These are phyloP conservation scores for Pyricularia grisea DNA, from an alignment of 2,329 filamentous ascomycete genomes.

Conservation along the genomic window DNA sequence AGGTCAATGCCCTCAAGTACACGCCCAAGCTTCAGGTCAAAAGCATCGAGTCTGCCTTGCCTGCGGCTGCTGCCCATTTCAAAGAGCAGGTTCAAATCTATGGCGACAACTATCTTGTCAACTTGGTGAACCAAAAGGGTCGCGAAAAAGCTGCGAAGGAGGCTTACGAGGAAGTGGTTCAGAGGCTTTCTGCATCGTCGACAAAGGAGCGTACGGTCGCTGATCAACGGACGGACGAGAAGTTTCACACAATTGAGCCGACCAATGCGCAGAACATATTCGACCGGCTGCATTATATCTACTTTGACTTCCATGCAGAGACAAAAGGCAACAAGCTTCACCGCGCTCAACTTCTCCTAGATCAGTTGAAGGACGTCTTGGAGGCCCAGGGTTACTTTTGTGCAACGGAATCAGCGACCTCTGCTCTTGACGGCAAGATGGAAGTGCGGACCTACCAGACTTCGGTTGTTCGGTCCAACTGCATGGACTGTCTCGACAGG, in stretches of 20 bases:
- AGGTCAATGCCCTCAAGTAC: slow-evolving; percentile 89
- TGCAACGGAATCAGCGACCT: slow-evolving; percentile 69
- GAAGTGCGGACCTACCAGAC: slow-evolving; percentile 77
- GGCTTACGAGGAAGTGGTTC: slow-evolving; percentile 86
- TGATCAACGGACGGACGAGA: slow-evolving; percentile 65
- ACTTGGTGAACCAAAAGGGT: slow-evolving; percentile 93
- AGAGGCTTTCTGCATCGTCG: slow-evolving; percentile 61
- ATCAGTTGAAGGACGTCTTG: slow-evolving; percentile 69
- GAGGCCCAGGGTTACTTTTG: slow-evolving; percentile 84
- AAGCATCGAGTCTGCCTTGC: slow-evolving; percentile 68
- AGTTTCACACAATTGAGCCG: slow-evolving; percentile 69
- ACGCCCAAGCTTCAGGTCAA: slow-evolving; percentile 84
- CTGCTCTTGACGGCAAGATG: slow-evolving; percentile 57
- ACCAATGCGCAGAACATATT: slow-evolving; percentile 40
- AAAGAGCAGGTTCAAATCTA: slow-evolving; percentile 88
- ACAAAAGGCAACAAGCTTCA: slow-evolving; percentile 94
- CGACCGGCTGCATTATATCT: slow-evolving; percentile 88
- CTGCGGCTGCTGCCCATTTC: slow-evolving; percentile 80
- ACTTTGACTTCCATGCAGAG: slow-evolving; percentile 98
- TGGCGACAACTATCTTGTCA: slow-evolving; percentile 94
- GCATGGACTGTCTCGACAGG: slow-evolving; percentile 97
- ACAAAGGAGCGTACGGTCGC: slow-evolving; percentile 57
- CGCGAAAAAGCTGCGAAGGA: slow-evolving; percentile 83
- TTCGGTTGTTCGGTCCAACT: slow-evolving; percentile 92
- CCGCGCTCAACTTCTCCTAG: slow-evolving; percentile 76